Percentiles rank a stretch among this genome's conserved stretches.
Evolutionary conservation across 768 basidiomycete genomes (phyloP).

Genomic region (Tremella mesenterica): DNA sequence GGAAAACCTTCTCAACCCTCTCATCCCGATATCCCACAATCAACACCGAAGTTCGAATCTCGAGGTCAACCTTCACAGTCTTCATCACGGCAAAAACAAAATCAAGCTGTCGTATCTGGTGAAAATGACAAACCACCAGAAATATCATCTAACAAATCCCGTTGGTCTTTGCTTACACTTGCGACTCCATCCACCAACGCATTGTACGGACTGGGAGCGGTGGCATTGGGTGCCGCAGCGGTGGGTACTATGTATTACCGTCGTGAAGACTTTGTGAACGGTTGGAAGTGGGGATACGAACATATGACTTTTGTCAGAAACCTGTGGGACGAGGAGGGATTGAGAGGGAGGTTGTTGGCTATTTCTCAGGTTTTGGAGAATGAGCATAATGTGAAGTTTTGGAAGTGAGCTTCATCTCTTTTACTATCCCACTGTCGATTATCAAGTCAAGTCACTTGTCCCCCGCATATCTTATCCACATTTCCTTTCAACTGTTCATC

Average conservation of each 20-base stretch:
- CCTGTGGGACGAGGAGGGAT: slow-evolving; percentile 66
- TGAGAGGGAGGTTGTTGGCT: slow-evolving; percentile 57
- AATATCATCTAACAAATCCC: slow-evolving; percentile 7
- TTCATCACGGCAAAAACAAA: slow-evolving; percentile 7
- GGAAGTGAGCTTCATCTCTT: slow-evolving; percentile 28
- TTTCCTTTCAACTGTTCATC: not conserved
- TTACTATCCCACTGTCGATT: too few relatives aligned
- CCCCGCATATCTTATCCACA: not conserved
- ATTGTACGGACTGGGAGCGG: slow-evolving; percentile 55
- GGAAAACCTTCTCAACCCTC: slow-evolving; percentile 3
- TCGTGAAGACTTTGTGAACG: slow-evolving; percentile 61
- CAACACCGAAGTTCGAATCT: too few relatives aligned
- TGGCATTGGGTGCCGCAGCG: slow-evolving; percentile 67
- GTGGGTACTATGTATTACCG: slow-evolving; percentile 77
- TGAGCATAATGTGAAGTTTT: slow-evolving; percentile 43
- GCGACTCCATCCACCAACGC: slow-evolving; percentile 17
- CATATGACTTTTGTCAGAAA: slow-evolving; percentile 83
- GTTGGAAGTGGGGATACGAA: slow-evolving; percentile 68
- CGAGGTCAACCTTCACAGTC: not conserved
- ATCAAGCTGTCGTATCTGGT: not conserved
- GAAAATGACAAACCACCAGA: too few relatives aligned
- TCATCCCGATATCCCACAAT: not conserved
- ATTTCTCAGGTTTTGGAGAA: slow-evolving; percentile 55
- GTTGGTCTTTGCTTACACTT: slow-evolving; percentile 6
- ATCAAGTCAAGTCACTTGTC: not conserved